Evolutionary conservation across 306 rosid species (phyloP), one percentile per base, ranked within the genome.

Genomic region (Lathyrus oleraceus): DNA sequence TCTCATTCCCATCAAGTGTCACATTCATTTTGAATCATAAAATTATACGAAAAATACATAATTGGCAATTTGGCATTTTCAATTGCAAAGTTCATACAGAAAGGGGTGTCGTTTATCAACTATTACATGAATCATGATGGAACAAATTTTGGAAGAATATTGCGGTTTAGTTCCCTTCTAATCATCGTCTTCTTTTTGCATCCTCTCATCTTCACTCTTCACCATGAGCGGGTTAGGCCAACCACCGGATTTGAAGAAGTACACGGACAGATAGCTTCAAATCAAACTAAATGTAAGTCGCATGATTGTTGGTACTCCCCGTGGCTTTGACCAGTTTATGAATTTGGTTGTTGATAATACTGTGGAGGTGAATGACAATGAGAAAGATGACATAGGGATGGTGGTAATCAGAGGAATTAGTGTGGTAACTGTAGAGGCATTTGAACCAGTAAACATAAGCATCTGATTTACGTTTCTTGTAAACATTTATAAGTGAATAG

Each of bases 281-380:
- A n/a, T n/a, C n/a, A n/a, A 94, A 74, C 81, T 90, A 59, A 94
- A 94, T 80, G 96, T 88, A 10, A 94, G 90, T 78, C 84, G 97
- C 67, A 87, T 85, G 96, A 84, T 94, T 76, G 71, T 93, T 75
- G 98, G 98, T 56, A 93, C 98, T 2, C 93, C 90, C 21, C 86
- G 96, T 20, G 98, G 98, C 12, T 94, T 90, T 67, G 98, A 94
- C 71, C 98, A 94, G 80, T 90, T 94, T 74, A 94, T 94, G 97
- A 94, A 94, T 77, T 84, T 94, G 5, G 97, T 94, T 62, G 84
- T 94, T 69, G 98, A 94, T 81, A n/a, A n/a, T n/a, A n/a, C n/a
- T n/a, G n/a, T n/a, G n/a, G n/a, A n/a, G n/a, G n/a, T n/a, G n/a
- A n/a, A n/a, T n/a, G n/a, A n/a, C n/a, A n/a, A n/a, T n/a, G n/a